These are phyloP conservation scores for Podaxis sp. DNA, from an alignment of 768 basidiomycete species.

Conservation along the genomic window DNA sequence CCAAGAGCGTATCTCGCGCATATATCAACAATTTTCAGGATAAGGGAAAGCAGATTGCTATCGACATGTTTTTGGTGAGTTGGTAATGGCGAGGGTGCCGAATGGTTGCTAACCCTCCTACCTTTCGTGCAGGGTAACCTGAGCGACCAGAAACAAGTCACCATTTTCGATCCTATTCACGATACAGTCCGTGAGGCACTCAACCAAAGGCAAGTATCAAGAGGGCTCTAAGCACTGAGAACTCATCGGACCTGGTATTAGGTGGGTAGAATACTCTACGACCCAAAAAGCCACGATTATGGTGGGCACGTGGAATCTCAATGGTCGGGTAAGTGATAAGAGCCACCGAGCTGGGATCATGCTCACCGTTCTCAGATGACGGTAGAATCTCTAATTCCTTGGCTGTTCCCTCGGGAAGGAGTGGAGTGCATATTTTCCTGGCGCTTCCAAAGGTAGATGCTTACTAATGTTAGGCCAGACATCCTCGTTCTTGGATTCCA, in stretches of 20 bases:
- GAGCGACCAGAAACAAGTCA: constrained; percentile 80
- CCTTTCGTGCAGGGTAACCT: constrained; percentile 77
- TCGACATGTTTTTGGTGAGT: constrained; percentile 90
- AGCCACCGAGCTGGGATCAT: neutral
- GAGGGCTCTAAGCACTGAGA: constrained; percentile 6
- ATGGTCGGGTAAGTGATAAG: constrained; percentile 62
- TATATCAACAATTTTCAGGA: constrained; percentile 99
- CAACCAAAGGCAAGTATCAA: constrained; percentile 50
- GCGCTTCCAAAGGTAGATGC: constrained; percentile 14
- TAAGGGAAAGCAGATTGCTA: constrained; percentile 88
- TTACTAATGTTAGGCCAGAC: constrained; percentile 57
- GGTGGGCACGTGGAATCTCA: constrained; percentile 94
- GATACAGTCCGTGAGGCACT: constrained; percentile 77
- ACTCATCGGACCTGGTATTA: constrained; percentile 24
- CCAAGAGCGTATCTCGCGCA: constrained; percentile 91
- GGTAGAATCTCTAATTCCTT: constrained; percentile 78
- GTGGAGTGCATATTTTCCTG: constrained; percentile 22
- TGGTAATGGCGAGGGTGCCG: neutral
- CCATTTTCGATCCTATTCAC: constrained; percentile 91
- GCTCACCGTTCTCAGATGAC: constrained; percentile 43
- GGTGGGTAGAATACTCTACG: constrained; percentile 81
- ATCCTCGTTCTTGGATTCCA: constrained; percentile 91
- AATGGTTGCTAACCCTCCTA: neutral
- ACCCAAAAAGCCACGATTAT: constrained; percentile 71
- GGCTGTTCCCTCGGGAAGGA: constrained; percentile 88